phyloP scores from a whole-genome alignment of 2,329 filamentous ascomycete genomes.

The Emmonsiellopsis sp. region DNA sequence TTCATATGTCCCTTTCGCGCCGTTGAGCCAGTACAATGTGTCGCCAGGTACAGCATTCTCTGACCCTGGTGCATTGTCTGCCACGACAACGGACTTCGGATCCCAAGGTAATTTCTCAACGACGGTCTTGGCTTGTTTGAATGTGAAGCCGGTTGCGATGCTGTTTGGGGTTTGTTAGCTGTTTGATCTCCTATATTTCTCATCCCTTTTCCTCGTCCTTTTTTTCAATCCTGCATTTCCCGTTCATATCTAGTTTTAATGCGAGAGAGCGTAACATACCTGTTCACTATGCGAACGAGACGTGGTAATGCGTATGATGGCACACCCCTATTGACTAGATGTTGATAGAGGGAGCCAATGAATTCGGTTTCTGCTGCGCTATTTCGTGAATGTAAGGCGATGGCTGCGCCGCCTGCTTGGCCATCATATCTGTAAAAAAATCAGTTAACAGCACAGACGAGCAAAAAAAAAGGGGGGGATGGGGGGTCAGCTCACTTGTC shows the following conservation, averaged over 20 bases:
- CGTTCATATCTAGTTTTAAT: background rate
- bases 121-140: slow-evolving; percentile 42
- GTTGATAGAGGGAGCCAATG: slow-evolving; percentile 28
- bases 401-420: slow-evolving; percentile 67
- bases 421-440: slow-evolving; percentile 75
- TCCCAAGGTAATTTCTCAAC: slow-evolving; percentile 36
- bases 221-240: background rate
- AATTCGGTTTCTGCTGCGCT: slow-evolving; percentile 24
- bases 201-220: background rate
- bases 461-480: background rate
- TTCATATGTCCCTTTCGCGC: slow-evolving; percentile 27
- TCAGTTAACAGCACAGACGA: slow-evolving; percentile 27
- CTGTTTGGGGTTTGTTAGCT: background rate
- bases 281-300: slow-evolving; percentile 38
- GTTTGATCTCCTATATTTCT: background rate
- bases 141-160: slow-evolving; percentile 39
- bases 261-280: slow-evolving; percentile 24
- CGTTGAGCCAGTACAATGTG: slow-evolving; percentile 38
- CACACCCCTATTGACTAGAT: slow-evolving; percentile 36
- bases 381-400: slow-evolving; percentile 43
- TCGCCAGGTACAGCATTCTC: slow-evolving; percentile 19
- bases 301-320: slow-evolving; percentile 39
- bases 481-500: slow-evolving; percentile 20
- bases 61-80: background rate
- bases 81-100: background rate